Conservation (phyloP, 1,284 basidiomycete genomes). For the Ustilago xerochloae region DNA sequence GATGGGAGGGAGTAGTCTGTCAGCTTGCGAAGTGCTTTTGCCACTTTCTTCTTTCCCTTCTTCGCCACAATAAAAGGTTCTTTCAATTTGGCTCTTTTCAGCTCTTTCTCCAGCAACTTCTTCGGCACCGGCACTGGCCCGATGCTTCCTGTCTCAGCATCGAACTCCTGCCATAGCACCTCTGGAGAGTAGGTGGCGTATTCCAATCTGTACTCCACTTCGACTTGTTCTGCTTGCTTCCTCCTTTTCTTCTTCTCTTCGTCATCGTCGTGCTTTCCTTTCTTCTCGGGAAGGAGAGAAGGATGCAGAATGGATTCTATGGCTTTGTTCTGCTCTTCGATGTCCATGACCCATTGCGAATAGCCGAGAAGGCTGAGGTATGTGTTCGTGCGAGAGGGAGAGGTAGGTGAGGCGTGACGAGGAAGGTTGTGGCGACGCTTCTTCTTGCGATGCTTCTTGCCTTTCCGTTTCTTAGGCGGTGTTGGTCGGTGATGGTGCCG, state of each 20-base stretch:
- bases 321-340: constrained; percentile 74
- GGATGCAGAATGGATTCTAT: constrained; percentile 55
- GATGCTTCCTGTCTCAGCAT: not conserved
- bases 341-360: constrained; percentile 81
- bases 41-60: constrained; percentile 22
- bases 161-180: constrained; percentile 60
- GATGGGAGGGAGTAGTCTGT: constrained; percentile 78
- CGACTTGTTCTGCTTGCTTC: constrained; percentile 24
- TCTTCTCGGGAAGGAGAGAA: not conserved
- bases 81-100: constrained; percentile 70
- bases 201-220: constrained; percentile 57
- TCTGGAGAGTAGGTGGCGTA: constrained; percentile 61
- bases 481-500: constrained; percentile 47
- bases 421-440: constrained; percentile 75
- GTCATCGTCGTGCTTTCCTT: constrained; percentile 11
- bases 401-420: constrained; percentile 75
- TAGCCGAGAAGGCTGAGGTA: constrained; percentile 82
- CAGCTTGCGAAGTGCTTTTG: constrained; percentile 72
- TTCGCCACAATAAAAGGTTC: constrained; percentile 37
- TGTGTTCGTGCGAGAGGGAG: constrained; percentile 79
- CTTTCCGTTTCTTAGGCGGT: constrained; percentile 70
- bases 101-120: constrained; percentile 74
- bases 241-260: constrained; percentile 7
- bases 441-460: constrained; percentile 72
- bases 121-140: constrained; percentile 72